Evolutionary conservation across 2,329 filamentous ascomycete genomes (phyloP).

Genomic region (Fusarium duplospermum): DNA sequence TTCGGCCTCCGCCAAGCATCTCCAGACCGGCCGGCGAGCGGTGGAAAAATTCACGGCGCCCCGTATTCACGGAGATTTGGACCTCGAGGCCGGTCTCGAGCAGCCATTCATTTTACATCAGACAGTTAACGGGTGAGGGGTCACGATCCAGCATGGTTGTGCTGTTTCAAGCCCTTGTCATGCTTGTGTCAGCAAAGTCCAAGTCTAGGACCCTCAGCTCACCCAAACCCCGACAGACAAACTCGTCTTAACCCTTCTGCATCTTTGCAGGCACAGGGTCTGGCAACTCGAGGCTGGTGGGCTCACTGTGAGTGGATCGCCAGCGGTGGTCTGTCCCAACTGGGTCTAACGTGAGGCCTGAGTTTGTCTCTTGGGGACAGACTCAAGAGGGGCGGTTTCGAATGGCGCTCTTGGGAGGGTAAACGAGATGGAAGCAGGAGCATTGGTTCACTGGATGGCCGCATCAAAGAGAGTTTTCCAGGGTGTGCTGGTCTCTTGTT

Average conservation of each 20-base stretch:
- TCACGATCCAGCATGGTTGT: slow-evolving; percentile 25
- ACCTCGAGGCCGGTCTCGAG: slow-evolving; percentile 1
- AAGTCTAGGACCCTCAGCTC: slow-evolving; percentile 9
- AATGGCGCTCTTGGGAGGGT: slow-evolving; percentile 6
- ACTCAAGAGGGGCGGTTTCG: slow-evolving; percentile 28
- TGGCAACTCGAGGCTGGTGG: neutral
- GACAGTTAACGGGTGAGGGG: slow-evolving; percentile 32
- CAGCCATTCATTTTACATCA: slow-evolving; percentile 37
- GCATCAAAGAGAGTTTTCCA: neutral
- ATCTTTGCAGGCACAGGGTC: neutral
- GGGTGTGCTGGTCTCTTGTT: neutral
- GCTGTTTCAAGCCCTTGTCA: slow-evolving; percentile 38
- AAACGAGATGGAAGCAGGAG: slow-evolving; percentile 32
- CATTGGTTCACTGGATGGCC: neutral
- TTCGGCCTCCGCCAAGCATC: slow-evolving; percentile 23
- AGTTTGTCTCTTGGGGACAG: slow-evolving; percentile 17
- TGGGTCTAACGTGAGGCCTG: slow-evolving; percentile 13
- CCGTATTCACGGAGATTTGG: slow-evolving; percentile 15
- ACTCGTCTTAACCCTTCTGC: neutral
- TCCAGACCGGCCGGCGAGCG: slow-evolving; percentile 15
- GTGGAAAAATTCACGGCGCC: slow-evolving; percentile 34
- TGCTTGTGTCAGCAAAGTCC: slow-evolving; percentile 3
- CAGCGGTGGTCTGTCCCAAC: slow-evolving; percentile 18
- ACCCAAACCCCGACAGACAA: neutral
- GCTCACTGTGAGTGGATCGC: slow-evolving; percentile 17